Base-by-base conservation (phyloP, 2,329 filamentous ascomycete genomes). In the Microcyclospora tardicrescens region DNA sequence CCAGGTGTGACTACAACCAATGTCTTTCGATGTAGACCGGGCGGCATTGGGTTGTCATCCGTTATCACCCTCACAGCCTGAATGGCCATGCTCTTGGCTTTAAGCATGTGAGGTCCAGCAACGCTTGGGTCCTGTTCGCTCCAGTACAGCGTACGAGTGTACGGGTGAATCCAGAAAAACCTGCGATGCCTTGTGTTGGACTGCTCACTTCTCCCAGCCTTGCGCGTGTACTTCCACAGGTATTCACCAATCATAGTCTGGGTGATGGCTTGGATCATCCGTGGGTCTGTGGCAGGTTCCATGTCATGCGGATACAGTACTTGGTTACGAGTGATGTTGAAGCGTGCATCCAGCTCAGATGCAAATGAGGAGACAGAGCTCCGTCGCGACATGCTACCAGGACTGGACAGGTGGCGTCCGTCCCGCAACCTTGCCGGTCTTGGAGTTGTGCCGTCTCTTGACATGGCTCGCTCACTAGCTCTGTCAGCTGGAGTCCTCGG, bases 241-340 rank as follows among this genome's bases (percentile, higher is more conserved):
- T 89, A 96, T 60, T 98, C 91, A 40, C 91, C 91, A 56, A 98
- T 96, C 91, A 98, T 98, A 13, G 91, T 96, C 62, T 98, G 89
- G 2, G 91, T 98, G 48, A 98, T 95, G 35, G 91, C 91, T 65
- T 95, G 86, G 50, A 98, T 96, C 86, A 98, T 95, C 52, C 89
- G 83, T 45, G 89, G 89, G 63, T 98, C 91, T 5, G 86, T 93
- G 14, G 57, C 54, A 16, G 77, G 68, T 9, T 77, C 75, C 43
- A 91, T 73, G 11, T 79, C 79, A 34, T 67, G 61, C 19, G 69
- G 65, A 40, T 76, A 67, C 33, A 66, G 64, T 57, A 73, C 67
- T 41, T 72, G 60, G 8, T 48, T 50, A 16, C 61, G 63, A 10
- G 75, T 71, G 31, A 85, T 79, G 56, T 93, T 86, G 69, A 98